Base-by-base conservation (phyloP, 169 alveolate species). In the Eimeria tenella region DNA sequence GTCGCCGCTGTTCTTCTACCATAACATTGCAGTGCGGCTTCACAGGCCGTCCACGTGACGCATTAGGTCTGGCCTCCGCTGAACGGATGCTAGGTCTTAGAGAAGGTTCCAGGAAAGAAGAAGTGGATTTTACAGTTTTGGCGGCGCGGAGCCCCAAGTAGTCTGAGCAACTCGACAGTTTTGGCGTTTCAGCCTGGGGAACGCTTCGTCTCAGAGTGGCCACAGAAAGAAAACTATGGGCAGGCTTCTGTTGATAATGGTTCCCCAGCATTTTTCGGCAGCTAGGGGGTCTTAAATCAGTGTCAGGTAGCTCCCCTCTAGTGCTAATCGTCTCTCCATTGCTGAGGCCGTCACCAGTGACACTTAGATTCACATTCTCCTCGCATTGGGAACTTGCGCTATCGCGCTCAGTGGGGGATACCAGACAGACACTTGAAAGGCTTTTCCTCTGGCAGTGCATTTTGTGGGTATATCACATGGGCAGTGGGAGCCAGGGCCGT, bases 391-490 rank as follows among this genome's bases (percentile, higher is more conserved):
- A 4, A 15, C 70, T n/a, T 15, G 23, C 23, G 15, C 15, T 60
- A 15, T 9, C 70, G 75, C 56, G 58, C 75, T 19, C 23, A 23
- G 75, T 25, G 58, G 74, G 31, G n/a, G 74, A 25, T 1, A 15
- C n/a, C 73, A 13, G 74, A 13, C 90, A 55, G 60, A 15, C 17
- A 23, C 58, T 11, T 4, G 90, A 42, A 4, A 53, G 42, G 0
- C 56, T 53, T 17, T 82, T 82, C 90, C 90, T 55, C 4, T 70
- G 74, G 73, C 75, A 58, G 56, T 58, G 25, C 90, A 82, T 82
- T 82, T 31, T 82, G n/a, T 4, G 10, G 62, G 10, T 56, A 31
- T 19, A 25, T 31, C 15, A 73, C 25, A 58, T n/a, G 70, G 2
- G 68, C 42, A 31, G 42, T 31, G 42, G 42, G 42, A 31, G 42